Evolutionary conservation across 2,329 filamentous ascomycete genomes (phyloP).

Genomic region (Paracoccidioides lutzii): DNA sequence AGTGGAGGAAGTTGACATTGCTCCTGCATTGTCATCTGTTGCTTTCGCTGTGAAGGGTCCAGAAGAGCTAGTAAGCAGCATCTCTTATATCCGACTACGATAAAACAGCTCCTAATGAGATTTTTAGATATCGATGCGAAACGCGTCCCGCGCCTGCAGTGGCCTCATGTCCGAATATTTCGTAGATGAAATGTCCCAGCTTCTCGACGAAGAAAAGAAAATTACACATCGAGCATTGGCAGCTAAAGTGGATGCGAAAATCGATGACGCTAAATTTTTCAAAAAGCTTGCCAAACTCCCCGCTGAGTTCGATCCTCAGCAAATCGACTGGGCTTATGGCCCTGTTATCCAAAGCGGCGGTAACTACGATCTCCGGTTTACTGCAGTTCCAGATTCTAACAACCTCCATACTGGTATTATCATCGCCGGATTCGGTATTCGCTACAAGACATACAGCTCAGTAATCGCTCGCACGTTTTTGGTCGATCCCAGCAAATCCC

Average conservation of each 20-base stretch:
- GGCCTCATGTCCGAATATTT: conserved; percentile 94
- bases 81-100: conserved; percentile 3
- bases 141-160: conserved; percentile 85
- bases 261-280: conserved; percentile 92
- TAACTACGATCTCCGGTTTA: conserved; percentile 80
- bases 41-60: conserved; percentile 92
- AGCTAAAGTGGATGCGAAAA: conserved; percentile 79
- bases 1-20: conserved; percentile 76
- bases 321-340: conserved; percentile 88
- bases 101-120: conserved; percentile 8
- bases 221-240: conserved; percentile 78
- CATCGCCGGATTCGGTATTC: conserved; percentile 76
- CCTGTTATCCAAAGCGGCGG: conserved; percentile 91
- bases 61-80: conserved; percentile 55
- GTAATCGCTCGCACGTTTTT: conserved; percentile 87
- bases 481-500: conserved; percentile 90
- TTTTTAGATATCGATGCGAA: conserved; percentile 70
- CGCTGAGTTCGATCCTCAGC: conserved; percentile 69
- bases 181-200: conserved; percentile 93
- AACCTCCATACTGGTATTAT: conserved; percentile 86
- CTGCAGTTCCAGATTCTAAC: conserved; percentile 65
- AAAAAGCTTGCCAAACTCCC: conserved; percentile 70
- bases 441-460: conserved; percentile 93
- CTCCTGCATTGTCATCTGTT: conserved; percentile 63
- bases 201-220: conserved; percentile 93